phyloP scores from a whole-genome alignment of 129 eudicot genomes.

The Flaveria linearis region DNA sequence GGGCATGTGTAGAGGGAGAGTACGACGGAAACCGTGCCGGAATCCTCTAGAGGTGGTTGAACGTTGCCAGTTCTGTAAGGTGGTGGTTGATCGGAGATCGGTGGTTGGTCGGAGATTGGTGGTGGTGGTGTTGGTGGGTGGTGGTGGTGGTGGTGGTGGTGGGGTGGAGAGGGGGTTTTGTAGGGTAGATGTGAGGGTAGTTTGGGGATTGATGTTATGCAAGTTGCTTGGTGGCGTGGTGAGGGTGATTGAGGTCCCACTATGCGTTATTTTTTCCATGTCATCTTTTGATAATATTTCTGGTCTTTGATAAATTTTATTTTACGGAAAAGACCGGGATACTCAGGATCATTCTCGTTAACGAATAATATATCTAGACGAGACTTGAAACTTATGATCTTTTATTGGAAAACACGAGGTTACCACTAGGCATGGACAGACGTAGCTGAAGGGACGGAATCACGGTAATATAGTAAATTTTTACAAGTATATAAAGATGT shows the following conservation, averaged over 20 bases:
- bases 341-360: too few species aligned
- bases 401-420: too few species aligned
- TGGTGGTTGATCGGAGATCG: too few species aligned
- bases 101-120: neutral
- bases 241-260: constrained; percentile 11
- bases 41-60: constrained; percentile 36
- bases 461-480: too few species aligned
- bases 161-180: neutral
- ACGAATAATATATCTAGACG: too few species aligned
- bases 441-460: too few species aligned
- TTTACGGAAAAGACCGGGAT: too few species aligned
- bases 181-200: constrained; percentile 30
- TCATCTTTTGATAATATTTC: neutral
- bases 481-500: too few species aligned
- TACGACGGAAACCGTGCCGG: constrained; percentile 66
- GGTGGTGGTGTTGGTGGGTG: neutral
- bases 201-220: neutral
- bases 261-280: neutral
- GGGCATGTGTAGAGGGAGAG: constrained; percentile 86
- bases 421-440: too few species aligned
- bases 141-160: neutral
- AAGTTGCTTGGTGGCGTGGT: constrained; percentile 5
- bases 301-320: neutral
- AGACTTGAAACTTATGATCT: too few species aligned
- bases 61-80: neutral